phyloP scores from a whole-genome alignment of 164 flowering plant species.

The Kingdonia uniflora region DNA sequence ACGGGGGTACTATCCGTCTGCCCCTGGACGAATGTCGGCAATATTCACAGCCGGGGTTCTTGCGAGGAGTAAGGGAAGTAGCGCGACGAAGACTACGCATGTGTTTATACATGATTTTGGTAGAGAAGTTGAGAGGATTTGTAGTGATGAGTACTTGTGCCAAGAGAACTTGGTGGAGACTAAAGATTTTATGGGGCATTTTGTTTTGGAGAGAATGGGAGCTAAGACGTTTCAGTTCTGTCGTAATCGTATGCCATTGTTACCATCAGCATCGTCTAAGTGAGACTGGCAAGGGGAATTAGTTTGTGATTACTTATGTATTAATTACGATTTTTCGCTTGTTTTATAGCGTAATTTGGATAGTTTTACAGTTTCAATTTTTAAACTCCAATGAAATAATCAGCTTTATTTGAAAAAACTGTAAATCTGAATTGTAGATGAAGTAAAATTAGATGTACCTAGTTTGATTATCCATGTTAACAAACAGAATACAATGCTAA shows the following conservation, averaged over 20 bases:
- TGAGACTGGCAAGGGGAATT: no score
- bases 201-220: slow-evolving; percentile 51
- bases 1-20: slow-evolving; percentile 57
- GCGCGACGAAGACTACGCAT: slow-evolving; percentile 41
- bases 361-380: no score
- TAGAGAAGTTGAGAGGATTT: slow-evolving; percentile 49
- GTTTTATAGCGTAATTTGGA: not conserved
- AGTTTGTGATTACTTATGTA: no score
- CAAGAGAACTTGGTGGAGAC: slow-evolving; percentile 59
- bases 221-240: slow-evolving; percentile 39
- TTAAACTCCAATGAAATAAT: no score
- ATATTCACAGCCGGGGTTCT: slow-evolving; percentile 86
- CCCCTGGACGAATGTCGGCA: slow-evolving; percentile 78
- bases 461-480: no score
- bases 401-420: no score
- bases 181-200: slow-evolving; percentile 56
- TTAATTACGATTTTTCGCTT: not conserved
- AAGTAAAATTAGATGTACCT: no score
- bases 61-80: slow-evolving; percentile 71
- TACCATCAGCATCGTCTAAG: slow-evolving; percentile 12
- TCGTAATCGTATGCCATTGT: slow-evolving; percentile 18
- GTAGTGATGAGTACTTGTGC: slow-evolving; percentile 72
- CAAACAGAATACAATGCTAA: no score
- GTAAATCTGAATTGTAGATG: no score
- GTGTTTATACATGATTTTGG: slow-evolving; percentile 74